Evolutionary conservation across 2,329 filamentous ascomycete species (phyloP).

Genomic region (Chaetomium globosum): DNA sequence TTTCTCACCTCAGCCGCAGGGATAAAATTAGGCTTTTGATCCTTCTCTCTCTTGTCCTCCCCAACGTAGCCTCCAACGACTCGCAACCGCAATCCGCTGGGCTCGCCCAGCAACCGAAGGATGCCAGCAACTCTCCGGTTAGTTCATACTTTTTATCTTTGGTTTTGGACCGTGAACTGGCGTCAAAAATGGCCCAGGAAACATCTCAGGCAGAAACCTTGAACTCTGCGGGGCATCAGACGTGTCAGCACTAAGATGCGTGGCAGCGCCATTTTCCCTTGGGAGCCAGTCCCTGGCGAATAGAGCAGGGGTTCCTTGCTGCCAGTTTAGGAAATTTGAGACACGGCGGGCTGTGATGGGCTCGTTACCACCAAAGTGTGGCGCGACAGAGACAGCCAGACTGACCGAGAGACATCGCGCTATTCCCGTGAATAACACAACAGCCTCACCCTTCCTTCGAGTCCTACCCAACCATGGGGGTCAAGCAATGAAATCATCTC

Average conservation of each 20-base stretch:
- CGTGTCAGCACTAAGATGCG: neutral
- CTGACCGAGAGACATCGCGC: neutral
- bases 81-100: neutral
- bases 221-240: too few relatives aligned
- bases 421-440: neutral
- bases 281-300: neutral
- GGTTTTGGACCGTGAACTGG: neutral
- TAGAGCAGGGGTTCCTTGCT: neutral
- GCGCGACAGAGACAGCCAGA: neutral
- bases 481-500: neutral
- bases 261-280: neutral
- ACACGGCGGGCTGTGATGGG: neutral
- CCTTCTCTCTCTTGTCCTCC: neutral
- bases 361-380: neutral
- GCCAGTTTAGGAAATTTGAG: neutral
- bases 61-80: neutral
- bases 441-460: neutral
- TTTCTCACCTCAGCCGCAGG: neutral
- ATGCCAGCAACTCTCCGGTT: neutral
- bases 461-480: neutral
- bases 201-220: neutral
- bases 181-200: neutral
- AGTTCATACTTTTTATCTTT: neutral
- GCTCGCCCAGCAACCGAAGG: neutral
- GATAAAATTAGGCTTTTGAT: neutral